Evolutionary conservation across 2,329 filamentous ascomycete species (phyloP).

Genomic region (Ophiostoma perfectum): DNA sequence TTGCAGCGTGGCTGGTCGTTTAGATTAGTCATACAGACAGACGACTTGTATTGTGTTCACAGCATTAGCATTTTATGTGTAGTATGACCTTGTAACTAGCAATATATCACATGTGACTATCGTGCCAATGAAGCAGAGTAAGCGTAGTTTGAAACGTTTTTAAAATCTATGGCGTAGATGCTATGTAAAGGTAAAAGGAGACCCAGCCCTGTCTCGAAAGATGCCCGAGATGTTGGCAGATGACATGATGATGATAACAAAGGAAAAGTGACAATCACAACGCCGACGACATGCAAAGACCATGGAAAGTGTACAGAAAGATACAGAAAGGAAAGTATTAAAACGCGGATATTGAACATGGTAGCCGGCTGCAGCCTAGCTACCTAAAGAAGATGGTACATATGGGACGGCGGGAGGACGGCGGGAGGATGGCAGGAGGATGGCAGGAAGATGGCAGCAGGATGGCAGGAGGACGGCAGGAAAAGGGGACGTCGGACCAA

Average conservation of each 20-base stretch:
- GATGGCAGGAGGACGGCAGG: no score
- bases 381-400: neutral
- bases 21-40: neutral
- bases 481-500: neutral
- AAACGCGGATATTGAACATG: constrained; percentile 7
- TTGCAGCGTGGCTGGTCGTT: neutral
- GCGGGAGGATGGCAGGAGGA: neutral
- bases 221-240: neutral
- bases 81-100: no score
- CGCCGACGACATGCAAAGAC: constrained; percentile 4
- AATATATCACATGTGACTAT: no score
- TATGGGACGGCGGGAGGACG: no score
- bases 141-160: no score
- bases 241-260: neutral
- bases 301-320: neutral
- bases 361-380: neutral
- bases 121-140: no score
- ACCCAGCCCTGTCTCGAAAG: neutral
- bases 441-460: neutral
- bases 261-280: neutral
- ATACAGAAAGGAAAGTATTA: constrained; percentile 3
- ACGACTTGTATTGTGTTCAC: no score
- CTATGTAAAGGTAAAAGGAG: neutral
- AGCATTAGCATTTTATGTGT: no score
- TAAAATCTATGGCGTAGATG: neutral